Base-by-base conservation (phyloP, 2,329 filamentous ascomycete genomes). In the Microdochium bolleyi region DNA sequence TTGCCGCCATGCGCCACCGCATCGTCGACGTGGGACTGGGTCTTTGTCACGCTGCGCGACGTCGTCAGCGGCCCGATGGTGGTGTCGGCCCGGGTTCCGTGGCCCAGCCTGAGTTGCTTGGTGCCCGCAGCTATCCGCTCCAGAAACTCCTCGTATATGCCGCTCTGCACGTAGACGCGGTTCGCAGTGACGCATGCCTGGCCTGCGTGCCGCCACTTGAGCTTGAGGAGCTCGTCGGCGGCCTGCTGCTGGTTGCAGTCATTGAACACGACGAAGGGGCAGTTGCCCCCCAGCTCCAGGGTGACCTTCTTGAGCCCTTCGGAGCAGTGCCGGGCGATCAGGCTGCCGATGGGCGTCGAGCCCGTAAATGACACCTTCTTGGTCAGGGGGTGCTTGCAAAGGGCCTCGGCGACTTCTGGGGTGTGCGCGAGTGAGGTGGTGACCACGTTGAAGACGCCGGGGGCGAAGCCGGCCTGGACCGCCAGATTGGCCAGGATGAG, bases 1-100 rank as follows among this genome's bases (percentile, higher is more conserved):
- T 82, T 85, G 19, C 76, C 90, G 49, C 89, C 89, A 68, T 92
- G 89, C 56, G 76, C 73, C 55, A 83, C 74, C 3, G 90, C 90
- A 64, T 95, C 89, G 53, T 81, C 74, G 48, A 95, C 87, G 64
- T 95, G 89, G 51, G 79, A 73, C 48, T 88, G 79, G 25, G 89
- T 89, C 72, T 95, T 94, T 58, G 70, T 71, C 50, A 91, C 75
- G 5, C 91, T 91, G 49, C 88, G 84, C 55, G 83, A 82, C 71
- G 95, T 89, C 63, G 96, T 90, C 32, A 92, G 72, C 24, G 88
- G 88, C 1, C 88, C 88, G 64, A 91, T 87, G 0, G 88, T 91
- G 49, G 81, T 76, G 56, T 77, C 80, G 22, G 81, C 69, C 2
- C 77, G 78, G 66, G 85, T 89, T 4, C 87, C 87, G 58, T 81